Conservation (phyloP, 2,329 filamentous ascomycete genomes). For the Fonsecaea multimorphosa region DNA sequence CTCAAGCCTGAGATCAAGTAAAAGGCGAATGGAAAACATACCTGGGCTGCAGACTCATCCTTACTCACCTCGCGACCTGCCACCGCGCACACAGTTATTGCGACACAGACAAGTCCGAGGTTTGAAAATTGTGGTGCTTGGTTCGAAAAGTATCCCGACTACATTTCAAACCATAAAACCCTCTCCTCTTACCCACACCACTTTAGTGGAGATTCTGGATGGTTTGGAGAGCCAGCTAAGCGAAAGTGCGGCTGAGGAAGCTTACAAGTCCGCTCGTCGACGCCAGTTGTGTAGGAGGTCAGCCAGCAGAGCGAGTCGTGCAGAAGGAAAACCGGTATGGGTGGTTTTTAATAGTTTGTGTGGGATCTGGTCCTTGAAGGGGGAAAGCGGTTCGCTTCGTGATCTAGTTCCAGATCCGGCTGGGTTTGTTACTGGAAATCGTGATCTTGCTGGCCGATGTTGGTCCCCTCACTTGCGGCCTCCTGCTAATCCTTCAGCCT, state of each 20-base stretch:
- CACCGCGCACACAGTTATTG: background rate
- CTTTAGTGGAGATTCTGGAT: background rate
- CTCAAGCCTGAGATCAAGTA: background rate
- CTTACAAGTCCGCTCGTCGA: background rate
- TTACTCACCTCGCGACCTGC: slow-evolving; percentile 13
- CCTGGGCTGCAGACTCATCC: slow-evolving; percentile 39
- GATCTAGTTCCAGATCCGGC: slow-evolving; percentile 20
- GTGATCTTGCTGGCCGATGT: slow-evolving; percentile 1
- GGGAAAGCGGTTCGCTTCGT: slow-evolving; percentile 29
- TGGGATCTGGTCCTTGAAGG: slow-evolving; percentile 9
- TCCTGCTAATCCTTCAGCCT: slow-evolving; percentile 3
- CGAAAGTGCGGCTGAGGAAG: background rate
- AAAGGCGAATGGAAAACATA: slow-evolving; percentile 21
- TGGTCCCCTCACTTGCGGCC: slow-evolving; percentile 8
- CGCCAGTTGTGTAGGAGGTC: background rate
- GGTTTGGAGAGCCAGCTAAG: background rate
- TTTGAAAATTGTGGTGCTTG: slow-evolving; percentile 4
- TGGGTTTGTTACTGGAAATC: slow-evolving; percentile 1
- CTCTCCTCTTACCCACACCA: background rate
- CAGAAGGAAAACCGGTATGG: slow-evolving; percentile 11
- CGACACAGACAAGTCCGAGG: slow-evolving; percentile 11
- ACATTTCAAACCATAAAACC: slow-evolving; percentile 12
- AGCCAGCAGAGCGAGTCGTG: background rate
- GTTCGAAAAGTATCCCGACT: slow-evolving; percentile 10
- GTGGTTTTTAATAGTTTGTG: slow-evolving; percentile 13